Conservation (phyloP, 192 early-diverging fungal genomes). For the Jimgerdemannia lactiflua region DNA sequence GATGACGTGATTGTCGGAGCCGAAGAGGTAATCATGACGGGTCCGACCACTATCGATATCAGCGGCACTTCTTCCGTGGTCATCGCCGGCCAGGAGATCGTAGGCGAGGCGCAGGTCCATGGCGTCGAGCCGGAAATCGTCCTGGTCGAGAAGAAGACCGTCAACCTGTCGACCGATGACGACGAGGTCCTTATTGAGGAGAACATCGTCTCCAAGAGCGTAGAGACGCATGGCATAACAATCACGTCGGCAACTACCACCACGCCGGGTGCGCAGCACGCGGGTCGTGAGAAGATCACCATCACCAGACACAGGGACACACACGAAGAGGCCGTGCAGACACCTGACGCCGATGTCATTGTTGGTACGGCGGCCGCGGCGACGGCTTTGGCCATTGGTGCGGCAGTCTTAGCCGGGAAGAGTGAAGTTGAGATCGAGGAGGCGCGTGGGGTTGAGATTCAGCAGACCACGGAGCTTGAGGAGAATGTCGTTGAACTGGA, state of each 20-base stretch:
- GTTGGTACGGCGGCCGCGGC: background rate
- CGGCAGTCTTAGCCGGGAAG: background rate
- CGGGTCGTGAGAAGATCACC: background rate
- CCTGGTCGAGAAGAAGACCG: background rate
- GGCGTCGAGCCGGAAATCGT: background rate
- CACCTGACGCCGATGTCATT: background rate
- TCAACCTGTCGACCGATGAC: background rate
- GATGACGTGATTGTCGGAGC: no score
- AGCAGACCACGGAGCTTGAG: background rate
- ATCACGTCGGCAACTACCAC: background rate
- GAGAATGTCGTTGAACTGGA: no score
- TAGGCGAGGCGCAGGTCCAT: background rate
- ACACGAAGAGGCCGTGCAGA: background rate
- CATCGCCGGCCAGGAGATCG: background rate
- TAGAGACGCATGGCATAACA: background rate
- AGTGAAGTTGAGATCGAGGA: background rate
- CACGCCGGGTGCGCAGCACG: background rate
- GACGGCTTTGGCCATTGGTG: background rate
- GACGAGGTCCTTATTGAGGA: background rate
- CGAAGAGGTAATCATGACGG: no score
- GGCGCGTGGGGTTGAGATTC: background rate
- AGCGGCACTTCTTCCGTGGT: background rate
- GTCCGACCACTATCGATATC: no score
- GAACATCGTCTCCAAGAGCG: background rate
- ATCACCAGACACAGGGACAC: background rate